Conservation (phyloP, 2,329 filamentous ascomycete species). For the Fusarium guadeloupense region DNA sequence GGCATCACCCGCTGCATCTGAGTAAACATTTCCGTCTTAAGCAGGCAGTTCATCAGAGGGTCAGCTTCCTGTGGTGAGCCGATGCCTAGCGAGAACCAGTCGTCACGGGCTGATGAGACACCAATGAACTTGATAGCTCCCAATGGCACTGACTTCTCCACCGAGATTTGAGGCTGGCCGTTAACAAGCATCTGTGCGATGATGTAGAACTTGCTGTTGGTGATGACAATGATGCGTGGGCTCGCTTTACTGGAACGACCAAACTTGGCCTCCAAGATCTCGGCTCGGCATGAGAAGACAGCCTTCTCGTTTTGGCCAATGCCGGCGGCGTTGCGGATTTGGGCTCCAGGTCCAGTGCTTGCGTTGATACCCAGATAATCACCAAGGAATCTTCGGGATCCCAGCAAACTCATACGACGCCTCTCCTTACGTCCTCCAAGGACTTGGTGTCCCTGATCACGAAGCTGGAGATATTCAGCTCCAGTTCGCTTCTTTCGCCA, state of each 20-base stretch:
- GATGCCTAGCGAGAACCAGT: conserved; percentile 94
- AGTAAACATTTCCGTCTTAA: conserved; percentile 98
- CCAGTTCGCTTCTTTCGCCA: conserved; percentile 95
- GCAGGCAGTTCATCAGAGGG: conserved; percentile 89
- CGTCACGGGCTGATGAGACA: conserved; percentile 83
- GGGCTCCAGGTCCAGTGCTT: conserved; percentile 78
- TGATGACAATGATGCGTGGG: conserved; percentile 84
- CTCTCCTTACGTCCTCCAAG: conserved; percentile 89
- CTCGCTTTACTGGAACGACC: conserved; percentile 94
- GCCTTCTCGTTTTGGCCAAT: conserved; percentile 77
- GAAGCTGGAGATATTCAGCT: conserved; percentile 85
- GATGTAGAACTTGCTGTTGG: conserved; percentile 87
- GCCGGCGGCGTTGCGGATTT: conserved; percentile 79
- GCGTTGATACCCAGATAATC: conserved; percentile 94
- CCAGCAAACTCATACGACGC: conserved; percentile 87
- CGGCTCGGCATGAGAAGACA: conserved; percentile 90
- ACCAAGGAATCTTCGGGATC: conserved; percentile 90
- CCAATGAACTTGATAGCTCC: conserved; percentile 90
- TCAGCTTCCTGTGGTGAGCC: conserved; percentile 93
- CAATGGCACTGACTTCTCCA: conserved; percentile 83
- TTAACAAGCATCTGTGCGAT: conserved; percentile 86
- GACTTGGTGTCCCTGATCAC: conserved; percentile 86
- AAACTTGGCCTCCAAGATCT: conserved; percentile 92
- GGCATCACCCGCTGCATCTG: conserved; percentile 84
- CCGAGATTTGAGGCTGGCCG: conserved; percentile 79